These are phyloP conservation scores for Houttuynia cordata DNA, from an alignment of 164 flowering plant genomes.

Conservation along the genomic window DNA sequence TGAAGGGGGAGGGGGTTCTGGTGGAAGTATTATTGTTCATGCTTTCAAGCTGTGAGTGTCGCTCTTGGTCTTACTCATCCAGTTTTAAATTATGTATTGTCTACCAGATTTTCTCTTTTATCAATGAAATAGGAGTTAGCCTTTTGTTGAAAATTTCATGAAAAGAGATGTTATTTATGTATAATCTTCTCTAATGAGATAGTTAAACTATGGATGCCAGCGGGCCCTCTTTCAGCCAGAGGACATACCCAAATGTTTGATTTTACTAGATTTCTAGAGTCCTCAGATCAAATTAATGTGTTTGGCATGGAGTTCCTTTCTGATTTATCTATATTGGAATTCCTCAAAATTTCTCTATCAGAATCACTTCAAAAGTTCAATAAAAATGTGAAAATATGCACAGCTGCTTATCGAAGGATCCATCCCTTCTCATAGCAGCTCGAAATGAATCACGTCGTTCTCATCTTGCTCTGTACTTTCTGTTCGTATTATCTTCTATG, in stretches of 20 bases:
- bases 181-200: neutral
- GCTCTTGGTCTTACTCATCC: neutral
- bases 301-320: neutral
- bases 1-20: slow-evolving; percentile 88
- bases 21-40: slow-evolving; percentile 64
- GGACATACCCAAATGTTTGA: neutral
- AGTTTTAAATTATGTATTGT: neutral
- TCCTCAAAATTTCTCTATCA: neutral
- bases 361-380: neutral
- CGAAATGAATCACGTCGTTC: too few species aligned
- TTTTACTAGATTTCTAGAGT: neutral
- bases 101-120: neutral
- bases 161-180: too few species aligned
- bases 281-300: too few species aligned
- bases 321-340: too few species aligned
- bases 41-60: slow-evolving; percentile 67
- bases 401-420: too few species aligned
- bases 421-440: too few species aligned
- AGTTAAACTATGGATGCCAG: neutral
- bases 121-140: neutral
- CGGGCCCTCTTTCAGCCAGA: neutral
- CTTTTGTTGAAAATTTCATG: too few species aligned
- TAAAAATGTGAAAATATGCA: too few species aligned
- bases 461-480: too few species aligned
- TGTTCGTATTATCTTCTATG: too few species aligned